Evolutionary conservation across 2,329 filamentous ascomycete genomes (phyloP).

Genomic region (Alternaria sp.): DNA sequence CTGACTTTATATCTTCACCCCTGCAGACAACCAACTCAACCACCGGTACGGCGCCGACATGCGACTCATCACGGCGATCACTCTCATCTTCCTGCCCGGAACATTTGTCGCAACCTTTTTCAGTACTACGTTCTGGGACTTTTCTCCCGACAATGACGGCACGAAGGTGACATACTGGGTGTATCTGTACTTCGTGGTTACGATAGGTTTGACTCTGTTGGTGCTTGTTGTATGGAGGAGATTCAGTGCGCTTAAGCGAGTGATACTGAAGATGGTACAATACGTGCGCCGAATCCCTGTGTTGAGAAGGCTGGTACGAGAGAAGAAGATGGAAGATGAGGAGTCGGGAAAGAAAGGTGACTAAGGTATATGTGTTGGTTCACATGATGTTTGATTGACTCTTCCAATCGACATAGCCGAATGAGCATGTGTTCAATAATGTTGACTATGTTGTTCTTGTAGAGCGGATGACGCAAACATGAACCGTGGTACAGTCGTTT

Average conservation of each 20-base stretch:
- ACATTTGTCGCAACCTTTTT: not conserved
- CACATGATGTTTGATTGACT: not conserved
- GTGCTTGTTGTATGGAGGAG: not conserved
- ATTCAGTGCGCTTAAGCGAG: not conserved
- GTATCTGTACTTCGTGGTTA: not conserved
- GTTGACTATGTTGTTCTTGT: accelerated
- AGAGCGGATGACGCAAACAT: not conserved
- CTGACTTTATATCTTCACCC: too few relatives aligned
- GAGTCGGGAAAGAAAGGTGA: not conserved
- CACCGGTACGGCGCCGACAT: not conserved
- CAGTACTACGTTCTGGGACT: not conserved
- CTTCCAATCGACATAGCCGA: accelerated
- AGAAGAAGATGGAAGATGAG: not conserved
- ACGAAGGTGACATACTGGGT: not conserved
- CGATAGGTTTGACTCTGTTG: not conserved
- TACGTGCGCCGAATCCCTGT: accelerated
- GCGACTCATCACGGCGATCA: not conserved
- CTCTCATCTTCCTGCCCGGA: not conserved
- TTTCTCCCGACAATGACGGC: not conserved
- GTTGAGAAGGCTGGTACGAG: not conserved
- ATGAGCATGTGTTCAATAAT: not conserved
- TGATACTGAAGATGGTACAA: not conserved
- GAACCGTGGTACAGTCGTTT: not conserved
- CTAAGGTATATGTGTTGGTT: not conserved
- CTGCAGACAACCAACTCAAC: not conserved